Base-by-base conservation (phyloP, 2,329 filamentous ascomycete genomes). In the Coniochaeta ligniaria region DNA sequence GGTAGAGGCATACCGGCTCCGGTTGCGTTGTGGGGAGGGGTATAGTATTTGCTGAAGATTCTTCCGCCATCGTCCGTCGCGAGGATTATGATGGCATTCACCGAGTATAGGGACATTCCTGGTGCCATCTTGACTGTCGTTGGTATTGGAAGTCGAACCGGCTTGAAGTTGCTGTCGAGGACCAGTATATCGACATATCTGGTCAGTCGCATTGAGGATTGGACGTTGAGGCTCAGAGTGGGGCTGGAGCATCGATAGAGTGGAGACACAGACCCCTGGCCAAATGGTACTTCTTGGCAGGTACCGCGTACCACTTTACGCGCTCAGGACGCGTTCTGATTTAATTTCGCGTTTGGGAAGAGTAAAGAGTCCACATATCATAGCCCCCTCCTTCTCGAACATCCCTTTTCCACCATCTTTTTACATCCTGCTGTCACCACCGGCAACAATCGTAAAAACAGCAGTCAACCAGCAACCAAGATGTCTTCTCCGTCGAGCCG, bases 41-140 rank as follows among this genome's bases (percentile, higher is more conserved):
- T 77, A 82, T 94, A 96, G 84, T 96, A 96, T 81, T 97, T 97
- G 71, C 92, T 86, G 74, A 96, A 92, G 78, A 98, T 91, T 75
- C 94, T 87, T 63, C 90, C 90, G 72, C 91, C 91, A 75, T 98
- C 94, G 77, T 96, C 92, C 63, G 88, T 88, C 70, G 89, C 86
- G 73, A 93, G 87, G 68, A 93, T 86, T 56, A 69, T 61, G 41
- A 67, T 63, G 59, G 67, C 66, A 60, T 67, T 68, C 58, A 67
- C 65, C 60, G 66, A 66, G 60, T 64, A 66, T 6, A 69, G 58
- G 22, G 67, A 67, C 78, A 92, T 86, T 77, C 86, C 85, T 65
- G 88, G 87, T 67, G 88, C 84, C 89, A 92, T 92, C n/a, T 66
- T 70, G 68, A 63, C 59, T 45, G 60, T 60, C 45, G 31, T n/a